Evolutionary conservation across 2,329 filamentous ascomycete species (phyloP), one percentile per base, ranked within the genome.

Genomic region (Orbilia oligospora): DNA sequence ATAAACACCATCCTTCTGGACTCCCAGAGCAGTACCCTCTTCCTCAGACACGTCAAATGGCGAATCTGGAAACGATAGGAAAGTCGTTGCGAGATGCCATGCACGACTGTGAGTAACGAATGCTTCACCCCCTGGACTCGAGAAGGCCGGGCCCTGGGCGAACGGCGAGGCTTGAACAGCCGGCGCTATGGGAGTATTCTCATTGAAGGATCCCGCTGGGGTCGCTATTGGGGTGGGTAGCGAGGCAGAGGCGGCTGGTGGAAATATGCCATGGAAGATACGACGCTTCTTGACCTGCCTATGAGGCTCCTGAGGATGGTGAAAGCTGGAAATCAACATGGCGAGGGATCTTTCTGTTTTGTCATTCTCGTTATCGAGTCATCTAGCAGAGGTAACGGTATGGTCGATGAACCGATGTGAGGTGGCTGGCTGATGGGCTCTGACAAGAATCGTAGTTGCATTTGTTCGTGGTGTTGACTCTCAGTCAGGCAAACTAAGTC

Each of bases 201-300:
- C 64, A 5, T 71, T 66, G 41, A 81, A 81, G 10, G 80, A 80
- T 22, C 75, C 56, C 22, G 71, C 70, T 1, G 80, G 80, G 41
- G 80, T 80, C 14, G 75, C 70, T 38, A 80, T 53, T 9, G 80
- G 80, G 36, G 81, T 80, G n/a, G 81, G 81, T 18, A 81, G 78
- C 16, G 80, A 78, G 14, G 80, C 70, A 30, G 81, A 81, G n/a
- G 80, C 76, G 8, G 80, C 81, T 14, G 81, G 81, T 2, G 81
- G 81, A 56, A 82, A 82, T 41, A 82, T 81, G 20, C 79, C 79
- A 53, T 81, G 71, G 44, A 82, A 82, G 55, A 82, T 80, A 18
- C 66, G 79, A n/a, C 79, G 76, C 36, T 79, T 79, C 55, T 78
- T 78, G 46, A 58, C 68, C 75, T 78, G 75, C 55, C 75, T 22